Percentiles rank a stretch among this genome's conserved stretches.
Conservation (phyloP, 2,329 filamentous ascomycete species). For the Fusarium agapanthi region DNA sequence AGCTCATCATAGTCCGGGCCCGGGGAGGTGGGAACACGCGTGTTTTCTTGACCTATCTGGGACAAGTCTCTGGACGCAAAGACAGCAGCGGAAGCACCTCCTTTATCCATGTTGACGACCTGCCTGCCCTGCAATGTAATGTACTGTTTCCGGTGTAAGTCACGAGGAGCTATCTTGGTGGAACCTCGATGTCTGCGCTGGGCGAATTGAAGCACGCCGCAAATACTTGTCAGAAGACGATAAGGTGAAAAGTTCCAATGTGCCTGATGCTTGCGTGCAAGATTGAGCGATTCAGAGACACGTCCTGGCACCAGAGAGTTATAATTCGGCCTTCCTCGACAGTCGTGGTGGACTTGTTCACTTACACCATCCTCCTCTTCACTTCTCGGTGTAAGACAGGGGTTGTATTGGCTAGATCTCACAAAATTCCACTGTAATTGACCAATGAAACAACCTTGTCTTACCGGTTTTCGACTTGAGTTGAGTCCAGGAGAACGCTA, state of each 20-base stretch:
- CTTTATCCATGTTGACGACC: constrained; percentile 50
- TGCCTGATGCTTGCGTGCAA: constrained; percentile 51
- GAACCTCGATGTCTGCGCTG: constrained; percentile 50
- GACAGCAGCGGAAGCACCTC: constrained; percentile 25
- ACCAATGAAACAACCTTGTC: constrained; percentile 44
- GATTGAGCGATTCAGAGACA: constrained; percentile 51
- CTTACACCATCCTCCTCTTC: constrained; percentile 50
- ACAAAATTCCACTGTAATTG: constrained; percentile 23
- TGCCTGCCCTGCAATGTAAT: constrained; percentile 33
- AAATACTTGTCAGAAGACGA: constrained; percentile 50
- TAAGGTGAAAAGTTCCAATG: constrained; percentile 53
- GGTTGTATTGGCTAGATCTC: constrained; percentile 41
- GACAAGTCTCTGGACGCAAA: constrained; percentile 45
- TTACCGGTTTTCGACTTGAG: constrained; percentile 40
- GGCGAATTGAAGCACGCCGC: constrained; percentile 50
- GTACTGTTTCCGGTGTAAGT: constrained; percentile 48
- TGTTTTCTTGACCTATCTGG: constrained; percentile 49
- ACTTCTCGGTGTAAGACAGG: constrained; percentile 27
- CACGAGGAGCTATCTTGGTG: constrained; percentile 51
- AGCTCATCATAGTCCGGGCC: constrained; percentile 46
- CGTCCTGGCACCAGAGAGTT: constrained; percentile 51
- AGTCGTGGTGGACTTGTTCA: constrained; percentile 47
- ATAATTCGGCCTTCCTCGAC: constrained; percentile 51
- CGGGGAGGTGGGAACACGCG: constrained; percentile 48
- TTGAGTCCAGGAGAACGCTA: constrained; percentile 20